Evolutionary conservation across 2,329 filamentous ascomycete species (phyloP).

Genomic region (Onygenales sp.): DNA sequence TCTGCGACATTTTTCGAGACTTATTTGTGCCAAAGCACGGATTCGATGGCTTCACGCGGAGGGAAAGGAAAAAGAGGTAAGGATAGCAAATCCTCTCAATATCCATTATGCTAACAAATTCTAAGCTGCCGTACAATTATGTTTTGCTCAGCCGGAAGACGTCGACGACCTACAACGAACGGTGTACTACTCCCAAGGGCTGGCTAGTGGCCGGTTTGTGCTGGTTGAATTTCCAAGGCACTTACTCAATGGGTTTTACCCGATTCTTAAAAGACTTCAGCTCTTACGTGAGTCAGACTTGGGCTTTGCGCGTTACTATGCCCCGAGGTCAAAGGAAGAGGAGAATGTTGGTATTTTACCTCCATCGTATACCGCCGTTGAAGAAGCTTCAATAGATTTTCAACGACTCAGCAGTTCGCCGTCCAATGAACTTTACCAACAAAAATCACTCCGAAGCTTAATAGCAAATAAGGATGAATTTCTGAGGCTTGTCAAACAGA

Average conservation of each 20-base stretch:
- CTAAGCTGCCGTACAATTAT: constrained; percentile 12
- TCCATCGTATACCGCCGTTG: constrained; percentile 3
- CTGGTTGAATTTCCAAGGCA: constrained; percentile 14
- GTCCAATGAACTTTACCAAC: neutral
- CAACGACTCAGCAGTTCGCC: neutral
- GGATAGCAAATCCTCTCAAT: neutral
- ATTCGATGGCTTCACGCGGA: constrained; percentile 14
- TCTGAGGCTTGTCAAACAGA: constrained; percentile 8
- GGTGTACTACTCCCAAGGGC: constrained; percentile 10
- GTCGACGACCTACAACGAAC: constrained; percentile 14
- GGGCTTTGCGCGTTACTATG: constrained; percentile 13
- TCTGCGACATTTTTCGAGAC: constrained; percentile 20
- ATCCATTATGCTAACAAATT: neutral
- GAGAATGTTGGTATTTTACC: constrained; percentile 4
- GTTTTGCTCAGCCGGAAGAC: constrained; percentile 13
- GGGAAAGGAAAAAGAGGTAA: constrained; percentile 16
- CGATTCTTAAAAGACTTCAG: constrained; percentile 12
- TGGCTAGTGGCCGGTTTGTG: constrained; percentile 9
- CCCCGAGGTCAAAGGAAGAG: constrained; percentile 8
- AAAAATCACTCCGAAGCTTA: neutral
- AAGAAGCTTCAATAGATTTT: neutral
- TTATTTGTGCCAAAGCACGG: constrained; percentile 11
- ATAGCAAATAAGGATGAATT: constrained; percentile 5
- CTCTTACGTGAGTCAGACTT: constrained; percentile 7
- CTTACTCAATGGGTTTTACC: constrained; percentile 14